Evolutionary conservation across 208 protist genomes (phyloP).

Genomic region (Crithidia sp.): DNA sequence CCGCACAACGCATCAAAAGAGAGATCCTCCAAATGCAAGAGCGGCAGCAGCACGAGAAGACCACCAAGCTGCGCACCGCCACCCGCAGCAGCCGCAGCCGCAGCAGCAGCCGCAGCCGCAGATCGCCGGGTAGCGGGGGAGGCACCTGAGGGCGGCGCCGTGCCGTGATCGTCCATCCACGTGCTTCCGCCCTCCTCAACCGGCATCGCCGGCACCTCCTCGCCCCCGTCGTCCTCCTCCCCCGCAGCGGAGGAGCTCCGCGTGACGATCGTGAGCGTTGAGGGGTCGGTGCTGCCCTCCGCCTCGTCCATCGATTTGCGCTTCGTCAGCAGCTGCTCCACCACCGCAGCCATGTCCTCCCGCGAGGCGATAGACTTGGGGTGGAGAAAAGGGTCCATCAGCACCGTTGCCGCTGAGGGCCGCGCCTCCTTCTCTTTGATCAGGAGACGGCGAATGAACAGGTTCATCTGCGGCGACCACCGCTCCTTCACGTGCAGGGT

Average conservation of each 20-base stretch:
- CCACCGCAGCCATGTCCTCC: conserved; percentile 66
- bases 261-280: conserved; percentile 37
- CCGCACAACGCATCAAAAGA: conserved; percentile 69
- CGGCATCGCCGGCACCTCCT: conserved; percentile 25
- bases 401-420: conserved; percentile 71
- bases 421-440: conserved; percentile 79
- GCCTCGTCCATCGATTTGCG: conserved; percentile 43
- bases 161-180: conserved; percentile 32
- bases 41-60: conserved; percentile 40
- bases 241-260: conserved; percentile 23
- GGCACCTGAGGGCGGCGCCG: background rate
- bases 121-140: conserved; percentile 11
- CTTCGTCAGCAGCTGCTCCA: conserved; percentile 61
- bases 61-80: conserved; percentile 31
- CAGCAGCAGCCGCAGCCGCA: conserved; percentile 9
- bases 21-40: conserved; percentile 73
- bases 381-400: conserved; percentile 83
- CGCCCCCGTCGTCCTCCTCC: conserved; percentile 21
- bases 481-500: conserved; percentile 79
- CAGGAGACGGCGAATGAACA: conserved; percentile 81
- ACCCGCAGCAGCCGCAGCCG: conserved; percentile 15
- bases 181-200: conserved; percentile 18
- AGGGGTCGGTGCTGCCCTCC: conserved; percentile 21
- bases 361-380: conserved; percentile 56
- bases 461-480: conserved; percentile 90